Evolutionary conservation across 768 basidiomycete genomes (phyloP).

Genomic region (Nidula microcarpa): DNA sequence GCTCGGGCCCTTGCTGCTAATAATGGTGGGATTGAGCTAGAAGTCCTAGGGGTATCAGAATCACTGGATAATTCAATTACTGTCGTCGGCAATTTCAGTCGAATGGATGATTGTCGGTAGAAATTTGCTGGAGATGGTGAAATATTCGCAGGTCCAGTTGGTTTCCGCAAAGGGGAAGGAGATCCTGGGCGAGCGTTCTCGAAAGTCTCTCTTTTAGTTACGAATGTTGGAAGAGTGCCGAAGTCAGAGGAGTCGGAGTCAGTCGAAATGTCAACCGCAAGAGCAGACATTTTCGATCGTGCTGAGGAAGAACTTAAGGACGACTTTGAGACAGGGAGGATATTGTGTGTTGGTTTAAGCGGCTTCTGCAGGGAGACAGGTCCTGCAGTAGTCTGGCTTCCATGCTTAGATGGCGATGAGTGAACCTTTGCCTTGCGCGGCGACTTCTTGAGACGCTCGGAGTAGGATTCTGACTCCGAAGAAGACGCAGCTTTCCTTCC

Average conservation of each 20-base stretch:
- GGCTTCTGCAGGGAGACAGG: no score
- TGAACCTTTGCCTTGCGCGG: slow-evolving; percentile 12
- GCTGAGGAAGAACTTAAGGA: no score
- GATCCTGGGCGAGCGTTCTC: no score
- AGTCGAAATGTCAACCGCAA: no score
- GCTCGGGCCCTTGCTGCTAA: slow-evolving; percentile 10
- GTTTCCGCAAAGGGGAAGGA: neutral
- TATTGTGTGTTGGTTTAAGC: no score
- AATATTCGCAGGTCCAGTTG: no score
- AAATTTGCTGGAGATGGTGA: neutral
- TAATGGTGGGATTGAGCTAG: slow-evolving; percentile 9
- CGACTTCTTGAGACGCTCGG: slow-evolving; percentile 10
- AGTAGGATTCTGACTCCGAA: slow-evolving; percentile 5
- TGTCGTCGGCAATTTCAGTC: neutral
- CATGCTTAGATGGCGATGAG: slow-evolving; percentile 1
- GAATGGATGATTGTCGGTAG: neutral
- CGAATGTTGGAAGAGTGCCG: no score
- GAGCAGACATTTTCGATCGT: no score
- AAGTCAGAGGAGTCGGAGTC: no score
- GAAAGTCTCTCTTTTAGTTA: no score
- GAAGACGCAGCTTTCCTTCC: neutral
- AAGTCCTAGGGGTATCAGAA: slow-evolving; percentile 6
- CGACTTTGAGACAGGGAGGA: no score
- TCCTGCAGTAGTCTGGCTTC: no score
- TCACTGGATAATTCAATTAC: slow-evolving; percentile 16